Evolutionary conservation across 2,329 filamentous ascomycete genomes (phyloP).

Genomic region (Talaromyces sp.): DNA sequence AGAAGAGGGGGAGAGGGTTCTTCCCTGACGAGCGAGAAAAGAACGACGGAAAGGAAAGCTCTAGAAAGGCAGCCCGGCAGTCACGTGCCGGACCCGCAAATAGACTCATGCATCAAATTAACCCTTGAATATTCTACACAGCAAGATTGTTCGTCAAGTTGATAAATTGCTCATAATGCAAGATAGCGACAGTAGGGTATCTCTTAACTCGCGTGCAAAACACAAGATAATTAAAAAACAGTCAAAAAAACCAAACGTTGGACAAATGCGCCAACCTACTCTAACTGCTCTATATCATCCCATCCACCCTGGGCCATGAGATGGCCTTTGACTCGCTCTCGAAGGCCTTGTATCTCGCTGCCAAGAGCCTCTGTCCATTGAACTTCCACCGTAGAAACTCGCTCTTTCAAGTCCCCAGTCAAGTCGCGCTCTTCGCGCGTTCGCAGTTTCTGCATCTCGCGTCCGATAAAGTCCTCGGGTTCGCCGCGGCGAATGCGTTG

Average conservation of each 20-base stretch:
- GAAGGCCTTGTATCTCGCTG: constrained; percentile 66
- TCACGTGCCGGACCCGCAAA: constrained; percentile 7
- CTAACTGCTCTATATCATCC: constrained; percentile 67
- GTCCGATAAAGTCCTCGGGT: constrained; percentile 36
- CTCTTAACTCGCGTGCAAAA: background rate
- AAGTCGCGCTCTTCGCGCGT: constrained; percentile 64
- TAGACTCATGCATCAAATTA: no score
- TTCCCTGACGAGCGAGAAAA: constrained; percentile 9
- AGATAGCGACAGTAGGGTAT: constrained; percentile 13
- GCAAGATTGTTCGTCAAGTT: no score
- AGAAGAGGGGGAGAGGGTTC: constrained; percentile 7
- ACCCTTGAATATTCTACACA: no score
- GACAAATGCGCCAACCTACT: constrained; percentile 32
- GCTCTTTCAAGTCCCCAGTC: constrained; percentile 87
- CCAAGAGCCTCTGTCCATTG: constrained; percentile 90
- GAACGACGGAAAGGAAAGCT: constrained; percentile 29
- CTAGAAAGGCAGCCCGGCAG: constrained; percentile 24
- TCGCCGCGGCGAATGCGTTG: constrained; percentile 50
- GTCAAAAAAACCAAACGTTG: constrained; percentile 4
- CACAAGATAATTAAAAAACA: constrained; percentile 1
- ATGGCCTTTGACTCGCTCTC: constrained; percentile 67
- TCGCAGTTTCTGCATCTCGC: constrained; percentile 54
- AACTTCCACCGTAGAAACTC: constrained; percentile 82
- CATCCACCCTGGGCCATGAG: constrained; percentile 76
- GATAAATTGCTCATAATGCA: background rate